Percentiles rank a stretch among this genome's conserved stretches.
Conservation (phyloP, 1,284 basidiomycete species). For the Leccinum ponderosum region DNA sequence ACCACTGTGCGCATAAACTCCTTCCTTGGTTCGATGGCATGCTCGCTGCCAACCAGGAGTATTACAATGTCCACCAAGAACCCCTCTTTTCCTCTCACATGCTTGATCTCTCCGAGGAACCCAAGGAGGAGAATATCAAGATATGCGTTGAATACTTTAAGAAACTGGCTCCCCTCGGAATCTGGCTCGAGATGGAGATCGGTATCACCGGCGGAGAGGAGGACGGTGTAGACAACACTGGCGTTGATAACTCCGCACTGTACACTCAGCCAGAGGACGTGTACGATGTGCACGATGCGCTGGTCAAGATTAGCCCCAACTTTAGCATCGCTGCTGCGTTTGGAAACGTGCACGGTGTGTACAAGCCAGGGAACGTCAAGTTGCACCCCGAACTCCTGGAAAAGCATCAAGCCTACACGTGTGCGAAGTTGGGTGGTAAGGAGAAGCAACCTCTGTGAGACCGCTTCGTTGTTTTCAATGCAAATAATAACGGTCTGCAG, state of each 20-base stretch:
- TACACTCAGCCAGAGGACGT: constrained; percentile 99
- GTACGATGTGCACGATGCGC: constrained; percentile 86
- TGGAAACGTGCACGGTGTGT: constrained; percentile 87
- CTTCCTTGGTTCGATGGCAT: constrained; percentile 99
- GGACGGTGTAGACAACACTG: constrained; percentile 97
- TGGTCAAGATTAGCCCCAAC: constrained; percentile 87
- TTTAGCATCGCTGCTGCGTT: constrained; percentile 91
- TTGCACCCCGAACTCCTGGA: constrained; percentile 90
- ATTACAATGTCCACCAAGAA: constrained; percentile 89
- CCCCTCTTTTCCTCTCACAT: constrained; percentile 99
- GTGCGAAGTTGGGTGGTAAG: constrained; percentile 68
- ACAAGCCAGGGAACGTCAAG: constrained; percentile 84
- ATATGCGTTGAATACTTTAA: constrained; percentile 95
- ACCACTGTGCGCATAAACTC: constrained; percentile 99
- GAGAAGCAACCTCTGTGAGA: constrained; percentile 81
- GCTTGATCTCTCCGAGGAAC: constrained; percentile 98
- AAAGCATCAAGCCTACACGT: constrained; percentile 88
- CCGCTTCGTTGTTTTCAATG: neutral
- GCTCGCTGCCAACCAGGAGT: constrained; percentile 95
- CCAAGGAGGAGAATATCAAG: constrained; percentile 96
- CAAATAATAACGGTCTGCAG: constrained; percentile 37
- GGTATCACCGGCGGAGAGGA: constrained; percentile 99
- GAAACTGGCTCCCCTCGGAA: constrained; percentile 90
- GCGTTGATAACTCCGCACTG: constrained; percentile 89
- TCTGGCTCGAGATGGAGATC: constrained; percentile 99